phyloP scores from a whole-genome alignment of 148 eudicot species.

The Rhododendron griersonianum region DNA sequence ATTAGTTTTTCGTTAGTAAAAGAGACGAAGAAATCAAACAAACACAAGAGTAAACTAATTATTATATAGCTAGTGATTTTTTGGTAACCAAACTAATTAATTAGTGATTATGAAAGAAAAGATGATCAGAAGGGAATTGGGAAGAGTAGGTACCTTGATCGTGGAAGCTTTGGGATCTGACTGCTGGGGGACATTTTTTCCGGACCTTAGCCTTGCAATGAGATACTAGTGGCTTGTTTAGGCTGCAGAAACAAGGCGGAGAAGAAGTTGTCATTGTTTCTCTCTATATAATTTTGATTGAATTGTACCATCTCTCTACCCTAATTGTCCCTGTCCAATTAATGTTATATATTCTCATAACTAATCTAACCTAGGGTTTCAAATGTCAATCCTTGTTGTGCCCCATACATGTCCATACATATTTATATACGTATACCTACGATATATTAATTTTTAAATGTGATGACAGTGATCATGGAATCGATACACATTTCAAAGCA shows the following conservation, averaged over 20 bases:
- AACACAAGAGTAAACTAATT: neutral
- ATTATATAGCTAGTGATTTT: too few species aligned
- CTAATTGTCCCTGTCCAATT: neutral
- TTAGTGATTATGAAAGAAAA: neutral
- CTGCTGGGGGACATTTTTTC: neutral
- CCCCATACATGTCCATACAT: neutral
- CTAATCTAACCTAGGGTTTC: too few species aligned
- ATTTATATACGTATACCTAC: neutral
- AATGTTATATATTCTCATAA: too few species aligned
- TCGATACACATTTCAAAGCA: neutral
- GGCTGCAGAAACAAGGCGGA: neutral
- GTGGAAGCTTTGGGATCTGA: constrained; percentile 7
- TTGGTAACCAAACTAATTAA: too few species aligned
- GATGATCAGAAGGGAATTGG: neutral
- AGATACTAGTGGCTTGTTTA: neutral
- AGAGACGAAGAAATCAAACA: neutral
- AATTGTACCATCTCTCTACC: neutral
- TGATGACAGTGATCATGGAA: neutral
- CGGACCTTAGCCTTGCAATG: neutral
- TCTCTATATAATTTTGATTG: too few species aligned
- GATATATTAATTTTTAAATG: too few species aligned
- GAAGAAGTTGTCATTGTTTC: neutral
- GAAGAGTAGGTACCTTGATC: neutral
- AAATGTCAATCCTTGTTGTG: too few species aligned
- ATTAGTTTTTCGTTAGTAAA: neutral